phyloP scores from a whole-genome alignment of 2,329 filamentous ascomycete genomes.

The Penicillium concentricum region DNA sequence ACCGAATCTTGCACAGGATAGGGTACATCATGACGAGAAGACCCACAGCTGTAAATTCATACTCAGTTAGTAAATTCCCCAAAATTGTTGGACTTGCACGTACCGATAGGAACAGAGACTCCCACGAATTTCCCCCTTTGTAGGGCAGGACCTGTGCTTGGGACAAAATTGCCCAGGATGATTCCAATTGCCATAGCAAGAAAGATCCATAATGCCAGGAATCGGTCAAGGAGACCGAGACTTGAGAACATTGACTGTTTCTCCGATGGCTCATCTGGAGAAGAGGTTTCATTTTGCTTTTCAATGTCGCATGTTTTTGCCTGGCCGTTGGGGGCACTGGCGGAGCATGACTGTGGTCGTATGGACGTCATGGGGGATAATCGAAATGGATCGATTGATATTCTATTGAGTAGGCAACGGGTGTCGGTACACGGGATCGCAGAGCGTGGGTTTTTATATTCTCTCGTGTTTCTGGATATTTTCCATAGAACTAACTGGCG shows the following conservation, averaged over 20 bases:
- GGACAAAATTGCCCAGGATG: constrained; percentile 72
- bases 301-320: constrained; percentile 4
- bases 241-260: constrained; percentile 43
- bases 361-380: neutral
- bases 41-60: constrained; percentile 63
- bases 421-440: no score
- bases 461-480: neutral
- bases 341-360: neutral
- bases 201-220: constrained; percentile 71
- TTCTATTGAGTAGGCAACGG: no score
- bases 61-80: neutral
- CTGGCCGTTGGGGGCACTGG: neutral
- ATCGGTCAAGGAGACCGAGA: constrained; percentile 61
- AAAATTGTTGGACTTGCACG: constrained; percentile 13
- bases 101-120: constrained; percentile 66
- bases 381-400: no score
- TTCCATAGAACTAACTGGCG: neutral
- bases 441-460: neutral
- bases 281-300: neutral
- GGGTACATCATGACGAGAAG: constrained; percentile 94
- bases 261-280: neutral
- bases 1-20: constrained; percentile 83
- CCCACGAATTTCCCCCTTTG: constrained; percentile 72
- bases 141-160: constrained; percentile 59
- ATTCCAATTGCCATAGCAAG: constrained; percentile 76